Conservation (phyloP, 441 rosid genomes). For the Croton laevigatus region DNA sequence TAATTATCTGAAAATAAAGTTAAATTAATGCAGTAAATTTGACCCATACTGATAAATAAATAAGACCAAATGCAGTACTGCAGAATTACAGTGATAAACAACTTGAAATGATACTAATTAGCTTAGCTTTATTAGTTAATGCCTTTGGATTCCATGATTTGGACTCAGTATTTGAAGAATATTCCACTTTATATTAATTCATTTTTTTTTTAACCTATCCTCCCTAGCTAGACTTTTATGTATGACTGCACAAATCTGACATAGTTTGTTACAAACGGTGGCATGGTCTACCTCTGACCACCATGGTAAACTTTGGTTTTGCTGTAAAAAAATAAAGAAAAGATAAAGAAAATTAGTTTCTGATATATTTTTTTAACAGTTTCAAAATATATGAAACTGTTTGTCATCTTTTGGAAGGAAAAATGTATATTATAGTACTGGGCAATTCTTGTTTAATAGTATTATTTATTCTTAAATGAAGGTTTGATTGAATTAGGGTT, state of each 20-base stretch:
- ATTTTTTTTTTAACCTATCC: background rate
- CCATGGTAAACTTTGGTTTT: too few species aligned
- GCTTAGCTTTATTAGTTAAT: background rate
- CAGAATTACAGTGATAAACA: too few species aligned
- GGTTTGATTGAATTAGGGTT: background rate
- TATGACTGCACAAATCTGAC: constrained; percentile 3
- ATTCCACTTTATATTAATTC: constrained; percentile 4
- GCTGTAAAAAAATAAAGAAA: background rate
- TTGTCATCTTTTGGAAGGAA: background rate
- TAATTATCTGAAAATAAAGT: too few species aligned
- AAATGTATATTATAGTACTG: background rate
- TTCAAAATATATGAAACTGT: background rate
- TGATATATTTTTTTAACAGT: background rate
- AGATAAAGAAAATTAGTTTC: background rate
- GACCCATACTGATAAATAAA: too few species aligned
- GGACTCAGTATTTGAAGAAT: background rate
- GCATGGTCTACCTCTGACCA: background rate
- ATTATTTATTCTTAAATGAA: background rate
- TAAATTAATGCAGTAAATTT: too few species aligned
- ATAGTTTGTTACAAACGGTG: background rate
- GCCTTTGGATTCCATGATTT: constrained; percentile 12
- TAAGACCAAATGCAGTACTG: too few species aligned
- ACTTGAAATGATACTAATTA: too few species aligned
- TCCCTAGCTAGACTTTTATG: background rate
- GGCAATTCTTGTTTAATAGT: background rate